Evolutionary conservation across 2,329 filamentous ascomycete genomes (phyloP).

Genomic region (Cylindrodendrum hubeiense): DNA sequence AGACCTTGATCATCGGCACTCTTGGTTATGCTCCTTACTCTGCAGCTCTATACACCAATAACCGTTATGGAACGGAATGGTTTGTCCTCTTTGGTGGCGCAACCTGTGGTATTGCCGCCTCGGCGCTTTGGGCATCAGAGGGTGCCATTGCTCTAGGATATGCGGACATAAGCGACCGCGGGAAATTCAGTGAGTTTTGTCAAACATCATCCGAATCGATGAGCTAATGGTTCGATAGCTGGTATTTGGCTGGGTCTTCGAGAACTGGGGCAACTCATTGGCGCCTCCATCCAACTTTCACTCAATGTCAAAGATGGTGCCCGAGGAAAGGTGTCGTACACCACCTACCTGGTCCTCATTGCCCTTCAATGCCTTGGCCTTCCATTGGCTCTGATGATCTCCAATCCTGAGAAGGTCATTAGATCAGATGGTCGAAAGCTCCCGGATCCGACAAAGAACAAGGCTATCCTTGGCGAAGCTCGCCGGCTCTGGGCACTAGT

Average conservation of each 20-base stretch:
- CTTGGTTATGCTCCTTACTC: slow-evolving; percentile 63
- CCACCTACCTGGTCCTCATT: slow-evolving; percentile 42
- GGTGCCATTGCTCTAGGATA: slow-evolving; percentile 64
- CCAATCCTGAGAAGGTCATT: slow-evolving; percentile 39
- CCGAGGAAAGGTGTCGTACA: slow-evolving; percentile 47
- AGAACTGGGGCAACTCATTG: slow-evolving; percentile 65
- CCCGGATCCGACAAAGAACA: slow-evolving; percentile 26
- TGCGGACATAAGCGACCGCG: slow-evolving; percentile 59
- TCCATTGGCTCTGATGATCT: slow-evolving; percentile 38
- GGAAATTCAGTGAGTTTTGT: slow-evolving; percentile 54
- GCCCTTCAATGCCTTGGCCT: slow-evolving; percentile 42
- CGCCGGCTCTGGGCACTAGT: no score
- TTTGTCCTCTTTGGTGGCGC: slow-evolving; percentile 63
- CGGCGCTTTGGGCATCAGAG: slow-evolving; percentile 64
- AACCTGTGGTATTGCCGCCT: slow-evolving; percentile 62
- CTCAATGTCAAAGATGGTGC: slow-evolving; percentile 63
- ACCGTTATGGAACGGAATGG: slow-evolving; percentile 65
- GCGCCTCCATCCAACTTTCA: slow-evolving; percentile 62
- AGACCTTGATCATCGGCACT: slow-evolving; percentile 59
- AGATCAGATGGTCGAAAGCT: slow-evolving; percentile 36
- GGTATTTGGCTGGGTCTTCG: slow-evolving; percentile 67
- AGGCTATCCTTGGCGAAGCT: no score
- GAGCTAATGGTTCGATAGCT: no score
- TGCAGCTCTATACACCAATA: slow-evolving; percentile 63
- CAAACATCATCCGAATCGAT: no score